Base-by-base conservation (phyloP, 768 basidiomycete genomes). In the Mycena vulgaris region DNA sequence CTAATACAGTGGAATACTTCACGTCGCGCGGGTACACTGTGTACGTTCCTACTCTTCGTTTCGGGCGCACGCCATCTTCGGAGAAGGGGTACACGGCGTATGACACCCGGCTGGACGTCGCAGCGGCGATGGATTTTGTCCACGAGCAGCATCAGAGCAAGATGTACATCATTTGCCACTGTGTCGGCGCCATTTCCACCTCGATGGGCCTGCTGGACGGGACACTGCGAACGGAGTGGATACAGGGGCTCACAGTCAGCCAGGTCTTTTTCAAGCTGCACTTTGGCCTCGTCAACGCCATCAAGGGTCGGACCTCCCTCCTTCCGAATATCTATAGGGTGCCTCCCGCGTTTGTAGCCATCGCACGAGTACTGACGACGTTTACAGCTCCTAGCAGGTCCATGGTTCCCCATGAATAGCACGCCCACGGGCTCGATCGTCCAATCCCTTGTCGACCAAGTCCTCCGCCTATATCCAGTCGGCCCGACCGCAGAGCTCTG, bases 1-100 rank as follows among this genome's bases (percentile, higher is more conserved):
- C 56, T 31, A 75, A 75, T 39, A 48, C 72, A 8, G 69, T 75
- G 19, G 70, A 75, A 1, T 75, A 74, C 33, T 75, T 73, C 62
- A 69, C 68, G 10, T 45, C 48, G 49, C 35, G 11, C 5, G 74
- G 74, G 21, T 67, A 67, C 35, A 66, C n/a, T 4, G 64, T 69
- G 0, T 73, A 66, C 55, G 31, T 72, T n/a, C 40, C 65, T 6
- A 65, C 31, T 9, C 63, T 28, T 21, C 71, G 74, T 1, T 45
- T 67, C 27, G 74, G 74, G 17, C 48, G 64, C 16, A 56, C 61
- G 31, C 33, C 57, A n/a, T n/a, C 27, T 25, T 67, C 71, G 31
- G 23, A 49, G 58, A 56, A 55, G 31, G 64, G 68, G 8, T 67
- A 58, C 39, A 75, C 74, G n/a, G 42, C 65, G 35, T 72, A 51